Base-by-base conservation (phyloP, 495 filamentous ascomycete species). In the Penicillium manginii region DNA sequence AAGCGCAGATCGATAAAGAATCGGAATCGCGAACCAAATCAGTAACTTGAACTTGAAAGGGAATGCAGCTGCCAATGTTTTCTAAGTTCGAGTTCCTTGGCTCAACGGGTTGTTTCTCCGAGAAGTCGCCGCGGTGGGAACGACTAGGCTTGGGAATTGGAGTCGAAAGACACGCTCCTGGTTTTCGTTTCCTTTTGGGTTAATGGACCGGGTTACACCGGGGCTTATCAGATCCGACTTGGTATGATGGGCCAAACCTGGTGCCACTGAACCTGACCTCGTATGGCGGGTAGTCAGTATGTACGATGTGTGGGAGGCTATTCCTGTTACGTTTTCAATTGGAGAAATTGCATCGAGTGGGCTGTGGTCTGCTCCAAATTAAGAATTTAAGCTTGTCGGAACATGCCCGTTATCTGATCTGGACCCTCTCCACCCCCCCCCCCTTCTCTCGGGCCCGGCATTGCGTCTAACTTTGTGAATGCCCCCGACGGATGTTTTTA, bases 211-310 rank as follows among this genome's bases (percentile, higher is more conserved):
- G 21, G 18, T 31, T 33, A 12, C 43, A 43, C 22, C 12, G 55
- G n/a, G n/a, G 52, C 56, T 59, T 52, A 63, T 63, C 61, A 53
- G 61, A 59, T 63, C 46, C 11, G 26, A 21, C 6, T 8, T 7
- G 26, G 6, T 23, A 8, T 8, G 26, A n/a, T n/a, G n/a, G n/a
- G n/a, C n/a, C n/a, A n/a, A n/a, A 29, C 26, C 26, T 29, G 26
- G 26, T 29, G 26, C 26, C 26, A 29, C 26, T 29, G 26, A 8
- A 29, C 26, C 6, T n/a, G n/a, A n/a, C n/a, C n/a, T n/a, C n/a
- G n/a, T n/a, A n/a, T n/a, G n/a, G n/a, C n/a, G n/a, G n/a, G n/a
- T n/a, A n/a, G n/a, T n/a, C n/a, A n/a, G n/a, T n/a, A n/a, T n/a
- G n/a, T n/a, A n/a, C n/a, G n/a, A 10, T 23, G 9, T 49, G 18